Base-by-base conservation (phyloP, 1,284 basidiomycete genomes). In the Puccinia polysora region DNA sequence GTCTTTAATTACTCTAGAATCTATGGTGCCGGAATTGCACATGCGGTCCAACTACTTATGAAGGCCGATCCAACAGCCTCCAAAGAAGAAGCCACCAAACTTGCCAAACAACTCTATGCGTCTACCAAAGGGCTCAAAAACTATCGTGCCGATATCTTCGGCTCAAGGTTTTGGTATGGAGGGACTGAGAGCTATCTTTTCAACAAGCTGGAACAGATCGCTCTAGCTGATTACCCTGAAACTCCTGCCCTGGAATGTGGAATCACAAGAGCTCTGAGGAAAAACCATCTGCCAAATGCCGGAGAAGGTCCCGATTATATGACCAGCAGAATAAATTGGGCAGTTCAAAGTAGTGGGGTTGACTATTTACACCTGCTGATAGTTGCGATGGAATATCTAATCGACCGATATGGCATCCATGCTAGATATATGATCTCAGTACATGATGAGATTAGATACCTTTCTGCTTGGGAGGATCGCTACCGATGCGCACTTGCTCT, bases 1-100 rank as follows among this genome's bases (percentile, higher is more conserved):
- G 91, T 98, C 25, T 99, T 99, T 85, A 98, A 99, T 80, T 98
- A 99, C 79, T 97, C 94, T 50, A 87, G 96, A 62, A 97, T 99
- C 77, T 98, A 99, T 77, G 95, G 95, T 18, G 95, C 96, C 0
- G 96, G 96, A 18, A 91, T 94, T 85, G 88, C 88, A 72, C 95
- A 99, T 77, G 95, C 95, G 1, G 84, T 93, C 3, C 85, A 95
- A 47, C 84, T 98, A 1, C 83, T 98, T 0, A 83, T 94, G 68
- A 95, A 98, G 80, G 86, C 89, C 5, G 95, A 89, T 76, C 84
- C 91, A 0, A 84, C 83, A 5, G 89, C 97, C 85, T 82, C 87
- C 12, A 86, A 86, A 4, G 88, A 90, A 62, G 82, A 88, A 75
- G 95, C 95, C 0, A 87, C 88, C 74, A 84, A 86, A 73, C 84